These are phyloP conservation scores for Heterobasidion annosum DNA, from an alignment of 1,284 basidiomycete species.

Conservation along the genomic window DNA sequence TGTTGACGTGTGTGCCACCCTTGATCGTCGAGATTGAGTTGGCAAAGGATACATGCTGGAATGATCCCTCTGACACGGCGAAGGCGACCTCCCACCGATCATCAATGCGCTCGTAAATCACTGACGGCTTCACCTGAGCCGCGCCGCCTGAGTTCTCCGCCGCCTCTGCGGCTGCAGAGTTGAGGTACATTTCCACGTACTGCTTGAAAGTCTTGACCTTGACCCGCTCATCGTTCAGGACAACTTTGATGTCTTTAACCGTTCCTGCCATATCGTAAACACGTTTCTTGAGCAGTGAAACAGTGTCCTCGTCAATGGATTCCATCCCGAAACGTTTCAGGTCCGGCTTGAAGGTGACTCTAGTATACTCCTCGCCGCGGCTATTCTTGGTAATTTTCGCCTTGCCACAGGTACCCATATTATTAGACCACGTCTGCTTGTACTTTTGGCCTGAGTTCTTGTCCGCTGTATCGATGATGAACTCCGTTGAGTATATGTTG, in stretches of 20 bases:
- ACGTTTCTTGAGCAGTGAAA: constrained; percentile 86
- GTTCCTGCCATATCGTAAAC: constrained; percentile 98
- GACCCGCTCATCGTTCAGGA: constrained; percentile 85
- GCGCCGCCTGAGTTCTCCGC: constrained; percentile 65
- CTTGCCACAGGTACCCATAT: constrained; percentile 85
- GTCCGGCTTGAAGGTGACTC: constrained; percentile 93
- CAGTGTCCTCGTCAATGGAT: constrained; percentile 85
- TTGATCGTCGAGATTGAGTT: constrained; percentile 98
- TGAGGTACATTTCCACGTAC: constrained; percentile 93
- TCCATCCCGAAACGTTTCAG: constrained; percentile 91
- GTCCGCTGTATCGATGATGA: constrained; percentile 97
- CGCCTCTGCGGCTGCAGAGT: constrained; percentile 60
- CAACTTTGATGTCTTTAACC: constrained; percentile 89
- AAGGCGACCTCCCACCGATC: constrained; percentile 96
- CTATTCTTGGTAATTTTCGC: constrained; percentile 91
- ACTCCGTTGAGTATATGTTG: constrained; percentile 97
- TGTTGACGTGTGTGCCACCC: constrained; percentile 91
- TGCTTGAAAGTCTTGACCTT: constrained; percentile 97
- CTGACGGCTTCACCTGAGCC: constrained; percentile 62
- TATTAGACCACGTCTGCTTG: constrained; percentile 90
- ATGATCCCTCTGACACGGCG: constrained; percentile 84
- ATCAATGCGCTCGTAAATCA: constrained; percentile 80
- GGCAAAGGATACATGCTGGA: constrained; percentile 94
- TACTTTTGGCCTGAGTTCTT: constrained; percentile 86
- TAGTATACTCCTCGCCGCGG: constrained; percentile 88